phyloP scores from a whole-genome alignment of 306 rosid species.

The Gastrolobium bilobum region DNA sequence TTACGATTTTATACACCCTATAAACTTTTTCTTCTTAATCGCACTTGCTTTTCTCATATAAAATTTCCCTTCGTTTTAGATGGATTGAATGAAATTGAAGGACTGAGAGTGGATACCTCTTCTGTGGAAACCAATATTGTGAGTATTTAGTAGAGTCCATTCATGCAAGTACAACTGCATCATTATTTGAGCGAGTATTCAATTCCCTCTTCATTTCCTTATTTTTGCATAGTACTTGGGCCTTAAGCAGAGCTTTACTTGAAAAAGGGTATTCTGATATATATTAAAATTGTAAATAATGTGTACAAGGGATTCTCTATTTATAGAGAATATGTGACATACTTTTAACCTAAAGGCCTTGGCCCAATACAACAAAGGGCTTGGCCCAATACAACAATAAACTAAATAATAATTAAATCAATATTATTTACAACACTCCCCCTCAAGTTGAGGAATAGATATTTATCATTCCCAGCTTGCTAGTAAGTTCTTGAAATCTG shows the following conservation, averaged over 20 bases:
- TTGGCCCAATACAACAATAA: no score
- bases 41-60: slow-evolving; percentile 15
- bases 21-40: neutral
- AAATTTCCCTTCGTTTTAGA: slow-evolving; percentile 49
- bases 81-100: slow-evolving; percentile 70
- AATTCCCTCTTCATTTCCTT: neutral
- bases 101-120: slow-evolving; percentile 60
- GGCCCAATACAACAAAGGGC: no score
- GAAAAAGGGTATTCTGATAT: no score
- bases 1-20: neutral
- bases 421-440: no score
- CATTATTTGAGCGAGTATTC: neutral
- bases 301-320: no score
- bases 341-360: no score
- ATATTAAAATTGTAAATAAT: no score
- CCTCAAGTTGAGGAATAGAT: no score
- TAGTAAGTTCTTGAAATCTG: no score
- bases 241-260: slow-evolving; percentile 1
- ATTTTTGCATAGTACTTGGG: neutral
- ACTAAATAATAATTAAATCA: no score
- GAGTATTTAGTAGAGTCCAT: slow-evolving; percentile 46
- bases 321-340: no score
- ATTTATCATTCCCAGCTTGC: no score
- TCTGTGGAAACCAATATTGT: slow-evolving; percentile 86
- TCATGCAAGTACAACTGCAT: slow-evolving; percentile 5